phyloP scores from a whole-genome alignment of 2,329 filamentous ascomycete species.

The Rasamsonia emersonii region DNA sequence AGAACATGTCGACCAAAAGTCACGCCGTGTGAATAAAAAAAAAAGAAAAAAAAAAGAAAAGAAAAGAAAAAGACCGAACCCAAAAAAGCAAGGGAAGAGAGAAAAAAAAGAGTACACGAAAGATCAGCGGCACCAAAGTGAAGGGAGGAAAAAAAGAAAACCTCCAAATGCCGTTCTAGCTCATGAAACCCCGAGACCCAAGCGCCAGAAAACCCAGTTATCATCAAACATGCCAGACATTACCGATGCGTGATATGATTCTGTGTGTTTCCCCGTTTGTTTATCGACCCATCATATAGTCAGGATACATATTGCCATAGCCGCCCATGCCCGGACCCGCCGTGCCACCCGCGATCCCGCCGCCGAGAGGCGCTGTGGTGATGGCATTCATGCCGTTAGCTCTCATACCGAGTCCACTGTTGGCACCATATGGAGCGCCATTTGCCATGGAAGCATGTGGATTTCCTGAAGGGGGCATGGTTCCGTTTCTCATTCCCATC shows the following conservation, averaged over 20 bases:
- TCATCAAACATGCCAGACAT: slow-evolving; percentile 38
- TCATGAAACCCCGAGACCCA: slow-evolving; percentile 28
- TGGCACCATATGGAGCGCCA: slow-evolving; percentile 26
- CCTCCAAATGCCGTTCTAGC: slow-evolving; percentile 35
- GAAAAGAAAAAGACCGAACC: slow-evolving; percentile 11
- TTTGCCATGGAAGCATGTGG: slow-evolving; percentile 20
- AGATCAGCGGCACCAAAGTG: too few relatives aligned
- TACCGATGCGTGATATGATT: slow-evolving; percentile 15
- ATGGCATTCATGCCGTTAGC: slow-evolving; percentile 24
- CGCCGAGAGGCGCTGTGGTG: slow-evolving; percentile 20
- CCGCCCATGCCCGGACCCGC: slow-evolving; percentile 23
- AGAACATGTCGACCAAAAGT: slow-evolving; percentile 6
- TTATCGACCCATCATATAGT: slow-evolving; percentile 43
- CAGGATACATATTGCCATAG: slow-evolving; percentile 34
- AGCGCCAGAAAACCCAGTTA: slow-evolving; percentile 33
- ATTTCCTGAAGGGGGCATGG: slow-evolving; percentile 23
- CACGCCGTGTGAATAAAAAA: slow-evolving; percentile 20
- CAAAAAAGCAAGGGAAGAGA: slow-evolving; percentile 12
- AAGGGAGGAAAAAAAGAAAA: slow-evolving; percentile 21
- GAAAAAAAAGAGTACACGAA: slow-evolving; percentile 21
- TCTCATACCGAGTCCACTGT: slow-evolving; percentile 30
- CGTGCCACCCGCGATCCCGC: slow-evolving; percentile 19
- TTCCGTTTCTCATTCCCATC: slow-evolving; percentile 23
- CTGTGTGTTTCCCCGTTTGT: slow-evolving; percentile 4
- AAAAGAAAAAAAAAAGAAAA: slow-evolving; percentile 14